These are phyloP conservation scores for Picea engelmannii DNA, from an alignment of 83 land plant species.

Conservation along the genomic window DNA sequence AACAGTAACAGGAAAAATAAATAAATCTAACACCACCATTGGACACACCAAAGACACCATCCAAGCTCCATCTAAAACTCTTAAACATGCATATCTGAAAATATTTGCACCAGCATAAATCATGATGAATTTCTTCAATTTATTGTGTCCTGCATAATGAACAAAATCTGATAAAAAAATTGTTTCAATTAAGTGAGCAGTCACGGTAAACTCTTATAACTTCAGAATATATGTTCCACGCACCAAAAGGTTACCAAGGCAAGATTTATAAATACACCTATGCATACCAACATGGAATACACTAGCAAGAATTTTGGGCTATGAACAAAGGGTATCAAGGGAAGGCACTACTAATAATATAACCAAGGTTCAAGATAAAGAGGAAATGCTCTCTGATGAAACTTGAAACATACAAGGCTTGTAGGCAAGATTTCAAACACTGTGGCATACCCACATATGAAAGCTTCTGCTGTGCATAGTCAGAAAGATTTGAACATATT, in stretches of 20 bases:
- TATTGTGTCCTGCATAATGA: not conserved
- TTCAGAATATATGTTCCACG: not conserved
- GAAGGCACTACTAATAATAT: no score
- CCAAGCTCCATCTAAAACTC: not conserved
- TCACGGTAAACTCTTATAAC: not conserved
- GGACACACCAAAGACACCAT: not conserved
- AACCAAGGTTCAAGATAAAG: not conserved
- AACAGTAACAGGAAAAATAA: not conserved
- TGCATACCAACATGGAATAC: not conserved
- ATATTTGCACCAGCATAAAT: not conserved
- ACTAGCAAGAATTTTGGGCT: not conserved
- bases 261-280: not conserved
- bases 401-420: not conserved
- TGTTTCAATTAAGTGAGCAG: not conserved
- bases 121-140: not conserved
- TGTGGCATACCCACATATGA: not conserved
- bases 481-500: not conserved
- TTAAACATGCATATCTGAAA: not conserved
- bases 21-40: not conserved
- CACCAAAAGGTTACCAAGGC: no score
- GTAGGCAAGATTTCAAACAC: not conserved
- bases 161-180: not conserved
- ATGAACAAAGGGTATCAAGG: not conserved
- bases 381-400: not conserved
- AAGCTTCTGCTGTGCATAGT: not conserved